Conservation (phyloP, 495 filamentous ascomycete species). For the Neurospora cerealis region DNA sequence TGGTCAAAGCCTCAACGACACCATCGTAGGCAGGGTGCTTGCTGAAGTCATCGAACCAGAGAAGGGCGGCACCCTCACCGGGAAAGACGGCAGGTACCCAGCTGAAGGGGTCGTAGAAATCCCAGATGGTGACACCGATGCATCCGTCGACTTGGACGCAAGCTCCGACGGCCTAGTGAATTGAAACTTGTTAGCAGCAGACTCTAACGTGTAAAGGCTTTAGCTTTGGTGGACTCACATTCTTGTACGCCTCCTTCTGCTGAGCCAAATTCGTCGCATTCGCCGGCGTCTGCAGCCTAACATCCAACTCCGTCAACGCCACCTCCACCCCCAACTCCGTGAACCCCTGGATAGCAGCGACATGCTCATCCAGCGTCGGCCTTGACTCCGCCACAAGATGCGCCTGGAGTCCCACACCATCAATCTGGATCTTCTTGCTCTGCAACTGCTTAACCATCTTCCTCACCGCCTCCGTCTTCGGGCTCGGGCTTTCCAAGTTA, state of each 20-base stretch:
- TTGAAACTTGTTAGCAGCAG: no score
- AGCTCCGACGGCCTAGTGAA: constrained; percentile 32
- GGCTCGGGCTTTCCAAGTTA: constrained; percentile 34
- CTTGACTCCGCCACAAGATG: constrained; percentile 45
- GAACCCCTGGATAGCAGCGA: constrained; percentile 34
- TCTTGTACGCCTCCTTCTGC: constrained; percentile 49
- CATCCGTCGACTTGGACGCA: constrained; percentile 50
- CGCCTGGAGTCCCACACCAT: constrained; percentile 40
- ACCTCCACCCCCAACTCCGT: constrained; percentile 41
- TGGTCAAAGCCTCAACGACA: constrained; percentile 18
- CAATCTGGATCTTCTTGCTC: constrained; percentile 35
- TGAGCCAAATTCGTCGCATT: constrained; percentile 35
- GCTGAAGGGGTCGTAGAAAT: constrained; percentile 41
- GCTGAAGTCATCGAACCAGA: constrained; percentile 41
- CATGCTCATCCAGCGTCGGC: constrained; percentile 30
- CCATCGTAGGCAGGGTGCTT: constrained; percentile 48
- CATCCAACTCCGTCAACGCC: constrained; percentile 48
- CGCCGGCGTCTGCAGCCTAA: constrained; percentile 39
- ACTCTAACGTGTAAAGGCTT: no score
- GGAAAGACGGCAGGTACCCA: constrained; percentile 50
- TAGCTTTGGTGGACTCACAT: constrained; percentile 6
- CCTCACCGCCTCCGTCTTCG: constrained; percentile 6
- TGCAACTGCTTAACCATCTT: constrained; percentile 29
- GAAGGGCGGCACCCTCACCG: constrained; percentile 41
- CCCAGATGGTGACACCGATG: constrained; percentile 63